Base-by-base conservation (phyloP, 2,329 filamentous ascomycete genomes). In the Aspergillus fumigatiaffinis region DNA sequence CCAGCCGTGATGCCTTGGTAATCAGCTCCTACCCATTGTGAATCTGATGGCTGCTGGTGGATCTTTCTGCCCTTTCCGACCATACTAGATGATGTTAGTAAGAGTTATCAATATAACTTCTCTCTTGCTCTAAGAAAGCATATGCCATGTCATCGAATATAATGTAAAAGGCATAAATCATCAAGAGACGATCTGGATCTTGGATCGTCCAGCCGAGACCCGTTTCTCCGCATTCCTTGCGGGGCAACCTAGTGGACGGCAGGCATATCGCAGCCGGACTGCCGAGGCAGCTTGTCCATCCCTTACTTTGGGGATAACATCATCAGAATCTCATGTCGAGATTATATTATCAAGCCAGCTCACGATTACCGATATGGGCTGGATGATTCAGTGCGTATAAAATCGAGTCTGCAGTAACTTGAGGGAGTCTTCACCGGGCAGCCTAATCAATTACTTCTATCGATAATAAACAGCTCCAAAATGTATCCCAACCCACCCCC, bases 401-500 rank as follows among this genome's bases (percentile, higher is more conserved):
- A 26, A 25, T 23, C 12, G 21, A 47, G 5, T 7, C 0, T 47
- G 23, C 44, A 23, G 21, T 47, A 26, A 26, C n/a, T 29, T 50
- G 48, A 50, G 8, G 8, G 8, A 32, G 7, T 10, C 25, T 48
- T 52, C 28, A 4, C 32, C n/a, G 8, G 48, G 28, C 29, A 20
- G 32, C 7, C 14, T 20, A 51, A n/a, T 20, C 42, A 7, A 21
- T 28, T 29, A 50, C 21, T 29, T 35, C 6, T 21, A 38, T 38
- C 14, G n/a, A 38, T 38, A 29, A 50, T 35, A 12, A 7, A 50
- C 3, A 46, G 26, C n/a, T n/a, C 28, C 25, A 48, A 47, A 17
- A 47, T 59, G 53, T 54, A 58, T 10, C 53, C 59, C 35, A 57
- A 47, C 4, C 51, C 54, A 54, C 52, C 51, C 10, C 44, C 60